Percentiles rank a stretch among this genome's conserved stretches.
These are phyloP conservation scores for Phytophthora tubulina DNA, from an alignment of 352 stramenopile genomes.

Conservation along the genomic window DNA sequence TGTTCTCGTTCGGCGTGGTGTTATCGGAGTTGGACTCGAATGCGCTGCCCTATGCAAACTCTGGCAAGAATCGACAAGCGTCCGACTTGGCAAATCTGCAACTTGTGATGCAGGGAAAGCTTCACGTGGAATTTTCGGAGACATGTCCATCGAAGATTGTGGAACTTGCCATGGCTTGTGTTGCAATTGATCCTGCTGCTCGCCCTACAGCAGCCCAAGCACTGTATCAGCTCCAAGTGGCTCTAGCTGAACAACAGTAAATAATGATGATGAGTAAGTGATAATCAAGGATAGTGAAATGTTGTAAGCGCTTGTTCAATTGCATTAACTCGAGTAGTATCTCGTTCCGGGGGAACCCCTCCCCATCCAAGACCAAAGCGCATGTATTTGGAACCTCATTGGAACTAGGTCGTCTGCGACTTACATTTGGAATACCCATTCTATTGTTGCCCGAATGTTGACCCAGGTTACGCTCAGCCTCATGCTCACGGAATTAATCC, in stretches of 20 bases:
- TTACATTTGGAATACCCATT: too few species aligned
- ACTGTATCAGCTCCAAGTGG: constrained; percentile 31
- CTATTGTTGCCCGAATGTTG: too few species aligned
- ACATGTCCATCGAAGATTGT: constrained; percentile 14
- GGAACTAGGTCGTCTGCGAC: too few species aligned
- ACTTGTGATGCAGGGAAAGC: constrained; percentile 34
- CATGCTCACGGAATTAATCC: too few species aligned
- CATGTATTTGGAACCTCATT: too few species aligned
- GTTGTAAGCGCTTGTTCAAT: too few species aligned
- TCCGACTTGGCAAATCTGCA: constrained; percentile 42
- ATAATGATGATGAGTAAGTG: background rate
- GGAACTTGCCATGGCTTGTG: constrained; percentile 34
- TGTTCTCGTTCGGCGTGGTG: constrained; percentile 51
- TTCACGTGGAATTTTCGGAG: constrained; percentile 43
- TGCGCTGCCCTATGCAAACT: constrained; percentile 33
- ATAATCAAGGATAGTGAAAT: background rate
- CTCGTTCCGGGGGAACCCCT: too few species aligned
- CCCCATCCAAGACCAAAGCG: too few species aligned
- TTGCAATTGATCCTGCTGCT: constrained; percentile 26
- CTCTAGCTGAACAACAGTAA: constrained; percentile 17
- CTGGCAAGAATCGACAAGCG: constrained; percentile 15
- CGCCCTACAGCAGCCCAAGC: constrained; percentile 41
- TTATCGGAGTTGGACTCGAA: constrained; percentile 44
- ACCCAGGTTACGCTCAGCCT: too few species aligned
- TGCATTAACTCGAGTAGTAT: too few species aligned